phyloP scores from a whole-genome alignment of 768 basidiomycete genomes.

The Tubosaeta sp. region DNA sequence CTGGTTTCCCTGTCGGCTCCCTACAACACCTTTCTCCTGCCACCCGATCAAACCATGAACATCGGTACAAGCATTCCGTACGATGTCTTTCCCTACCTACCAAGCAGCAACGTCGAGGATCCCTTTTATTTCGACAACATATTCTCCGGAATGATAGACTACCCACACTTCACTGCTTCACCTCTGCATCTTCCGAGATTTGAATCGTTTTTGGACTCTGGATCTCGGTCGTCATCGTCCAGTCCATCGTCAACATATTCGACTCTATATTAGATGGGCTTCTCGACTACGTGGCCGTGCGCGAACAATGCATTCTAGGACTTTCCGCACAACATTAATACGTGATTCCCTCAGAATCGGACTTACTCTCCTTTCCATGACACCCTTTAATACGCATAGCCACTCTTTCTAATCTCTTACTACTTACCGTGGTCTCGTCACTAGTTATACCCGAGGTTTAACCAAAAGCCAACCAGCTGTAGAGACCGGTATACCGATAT shows the following conservation, averaged over 20 bases:
- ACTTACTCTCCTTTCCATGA: not conserved
- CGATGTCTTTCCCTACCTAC: slow-evolving; percentile 2
- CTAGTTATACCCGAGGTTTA: not conserved
- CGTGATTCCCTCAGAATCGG: slow-evolving; percentile 12
- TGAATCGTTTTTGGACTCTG: slow-evolving; percentile 16
- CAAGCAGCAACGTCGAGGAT: slow-evolving; percentile 1
- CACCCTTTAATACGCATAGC: not conserved
- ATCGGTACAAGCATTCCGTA: not conserved
- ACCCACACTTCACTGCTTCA: slow-evolving; percentile 5
- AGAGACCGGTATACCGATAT: not conserved
- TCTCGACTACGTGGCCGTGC: slow-evolving; percentile 7
- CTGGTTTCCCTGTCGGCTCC: not conserved
- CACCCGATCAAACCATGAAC: slow-evolving; percentile 3
- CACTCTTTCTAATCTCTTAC: slow-evolving; percentile 11
- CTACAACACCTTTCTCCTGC: slow-evolving; percentile 3
- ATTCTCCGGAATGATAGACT: slow-evolving; percentile 3
- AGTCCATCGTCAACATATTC: slow-evolving; percentile 25
- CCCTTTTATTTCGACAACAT: slow-evolving; percentile 4
- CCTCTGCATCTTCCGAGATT: slow-evolving; percentile 7
- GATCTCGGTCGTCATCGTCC: slow-evolving; percentile 17
- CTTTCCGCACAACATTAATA: slow-evolving; percentile 10
- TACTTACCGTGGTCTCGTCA: not conserved
- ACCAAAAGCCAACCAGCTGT: not conserved
- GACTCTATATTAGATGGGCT: slow-evolving; percentile 10
- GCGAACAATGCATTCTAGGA: slow-evolving; percentile 9